These are phyloP conservation scores for Ophiostoma triangulosporum DNA, from an alignment of 2,329 filamentous ascomycete genomes.

Conservation along the genomic window DNA sequence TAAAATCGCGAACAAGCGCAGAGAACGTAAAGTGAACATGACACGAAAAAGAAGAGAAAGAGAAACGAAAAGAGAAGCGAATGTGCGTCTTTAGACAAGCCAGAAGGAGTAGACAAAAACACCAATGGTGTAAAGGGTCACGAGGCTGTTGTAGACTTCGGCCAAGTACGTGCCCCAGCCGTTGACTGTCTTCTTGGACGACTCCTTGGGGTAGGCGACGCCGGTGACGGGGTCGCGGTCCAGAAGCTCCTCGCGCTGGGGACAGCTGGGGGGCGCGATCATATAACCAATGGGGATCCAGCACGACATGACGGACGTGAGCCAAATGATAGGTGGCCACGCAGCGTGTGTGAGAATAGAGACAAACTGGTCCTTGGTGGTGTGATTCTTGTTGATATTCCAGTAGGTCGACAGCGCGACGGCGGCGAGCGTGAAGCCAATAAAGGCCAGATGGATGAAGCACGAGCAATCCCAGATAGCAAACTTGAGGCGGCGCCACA, in stretches of 20 bases:
- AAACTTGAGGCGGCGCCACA: conserved; percentile 27
- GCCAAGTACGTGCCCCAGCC: conserved; percentile 34
- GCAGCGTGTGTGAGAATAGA: conserved; percentile 45
- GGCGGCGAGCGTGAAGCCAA: conserved; percentile 38
- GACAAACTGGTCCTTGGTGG: conserved; percentile 24
- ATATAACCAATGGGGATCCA: conserved; percentile 49
- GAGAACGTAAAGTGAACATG: no score
- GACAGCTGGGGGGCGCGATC: conserved; percentile 41
- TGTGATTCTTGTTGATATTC: conserved; percentile 30
- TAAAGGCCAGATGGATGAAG: conserved; percentile 39
- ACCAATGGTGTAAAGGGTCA: conserved; percentile 34
- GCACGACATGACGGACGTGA: conserved; percentile 42
- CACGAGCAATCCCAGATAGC: conserved; percentile 44
- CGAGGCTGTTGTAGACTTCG: conserved; percentile 39
- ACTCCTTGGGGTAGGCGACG: conserved; percentile 32
- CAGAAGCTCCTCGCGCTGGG: conserved; percentile 30
- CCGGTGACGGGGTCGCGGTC: conserved; percentile 39
- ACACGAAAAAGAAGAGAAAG: background rate
- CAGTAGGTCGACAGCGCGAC: conserved; percentile 37
- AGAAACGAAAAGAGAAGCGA: background rate
- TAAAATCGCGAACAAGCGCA: no score
- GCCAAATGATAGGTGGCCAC: conserved; percentile 36
- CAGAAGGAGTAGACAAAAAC: background rate
- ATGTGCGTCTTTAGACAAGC: background rate
- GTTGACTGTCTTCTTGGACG: conserved; percentile 26